phyloP scores from a whole-genome alignment of 2,329 filamentous ascomycete genomes.

The Cryphonectria nitschkei region DNA sequence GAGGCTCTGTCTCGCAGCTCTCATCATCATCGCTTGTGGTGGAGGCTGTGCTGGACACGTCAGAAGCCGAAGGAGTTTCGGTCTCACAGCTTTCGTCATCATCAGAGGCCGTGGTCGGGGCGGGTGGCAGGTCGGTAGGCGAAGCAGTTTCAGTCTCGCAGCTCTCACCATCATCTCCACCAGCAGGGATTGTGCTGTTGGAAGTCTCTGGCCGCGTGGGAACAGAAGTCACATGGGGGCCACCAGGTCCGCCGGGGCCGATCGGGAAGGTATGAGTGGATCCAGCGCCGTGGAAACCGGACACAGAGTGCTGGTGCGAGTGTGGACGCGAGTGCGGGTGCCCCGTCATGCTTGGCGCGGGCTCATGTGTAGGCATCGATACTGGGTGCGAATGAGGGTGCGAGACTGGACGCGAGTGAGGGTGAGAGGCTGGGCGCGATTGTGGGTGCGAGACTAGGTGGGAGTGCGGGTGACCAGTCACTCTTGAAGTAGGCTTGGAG shows the following conservation, averaged over 20 bases:
- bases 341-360: neutral
- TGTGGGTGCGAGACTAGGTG: neutral
- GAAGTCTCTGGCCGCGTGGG: neutral
- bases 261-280: neutral
- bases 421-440: neutral
- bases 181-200: neutral
- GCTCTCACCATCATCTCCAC: no score
- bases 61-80: neutral
- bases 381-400: neutral
- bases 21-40: neutral
- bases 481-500: neutral
- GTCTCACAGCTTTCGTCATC: neutral
- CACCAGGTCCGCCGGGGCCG: constrained; percentile 1
- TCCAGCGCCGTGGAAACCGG: neutral
- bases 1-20: neutral
- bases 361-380: constrained; percentile 2
- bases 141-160: no score
- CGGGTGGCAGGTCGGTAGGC: no score
- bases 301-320: constrained; percentile 1
- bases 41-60: neutral
- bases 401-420: neutral
- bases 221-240: neutral
- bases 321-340: constrained; percentile 2
- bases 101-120: no score
- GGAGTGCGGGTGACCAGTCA: neutral